Evolutionary conservation across 2,329 filamentous ascomycete genomes (phyloP).

Genomic region (Fusarium mexicanum): DNA sequence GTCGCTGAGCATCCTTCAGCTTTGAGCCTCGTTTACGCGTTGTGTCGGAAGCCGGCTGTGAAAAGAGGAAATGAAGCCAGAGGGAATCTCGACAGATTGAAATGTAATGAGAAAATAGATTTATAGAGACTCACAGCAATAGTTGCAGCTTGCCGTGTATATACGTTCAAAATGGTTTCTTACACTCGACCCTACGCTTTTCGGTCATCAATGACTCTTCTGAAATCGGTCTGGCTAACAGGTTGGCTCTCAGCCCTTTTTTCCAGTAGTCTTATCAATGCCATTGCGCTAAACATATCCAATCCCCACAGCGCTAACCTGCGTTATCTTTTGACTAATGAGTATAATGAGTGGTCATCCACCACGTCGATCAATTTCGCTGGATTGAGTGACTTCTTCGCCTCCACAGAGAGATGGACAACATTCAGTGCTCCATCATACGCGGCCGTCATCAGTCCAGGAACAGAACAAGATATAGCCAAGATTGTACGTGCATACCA

Average conservation of each 20-base stretch:
- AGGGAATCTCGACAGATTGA: rapidly evolving
- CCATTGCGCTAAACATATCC: background rate
- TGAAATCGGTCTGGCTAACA: background rate
- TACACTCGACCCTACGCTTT: rapidly evolving
- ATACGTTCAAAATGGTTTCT: background rate
- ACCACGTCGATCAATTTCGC: background rate
- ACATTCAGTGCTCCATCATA: background rate
- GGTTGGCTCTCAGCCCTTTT: background rate
- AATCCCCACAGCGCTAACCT: rapidly evolving
- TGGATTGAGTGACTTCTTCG: background rate
- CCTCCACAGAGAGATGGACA: background rate
- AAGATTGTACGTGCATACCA: background rate
- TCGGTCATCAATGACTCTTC: background rate
- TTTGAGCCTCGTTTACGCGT: background rate
- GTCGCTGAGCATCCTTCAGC: background rate
- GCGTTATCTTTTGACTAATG: background rate
- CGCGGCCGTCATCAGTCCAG: background rate
- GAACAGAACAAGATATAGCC: rapidly evolving
- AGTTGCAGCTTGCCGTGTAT: rapidly evolving
- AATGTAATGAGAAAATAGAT: background rate
- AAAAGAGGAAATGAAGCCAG: rapidly evolving
- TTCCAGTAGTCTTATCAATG: background rate
- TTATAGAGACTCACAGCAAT: rapidly evolving
- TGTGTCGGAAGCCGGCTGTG: background rate
- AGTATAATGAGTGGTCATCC: background rate